phyloP scores from a whole-genome alignment of 2,329 filamentous ascomycete species.

The Aphanoascus verrucosus region DNA sequence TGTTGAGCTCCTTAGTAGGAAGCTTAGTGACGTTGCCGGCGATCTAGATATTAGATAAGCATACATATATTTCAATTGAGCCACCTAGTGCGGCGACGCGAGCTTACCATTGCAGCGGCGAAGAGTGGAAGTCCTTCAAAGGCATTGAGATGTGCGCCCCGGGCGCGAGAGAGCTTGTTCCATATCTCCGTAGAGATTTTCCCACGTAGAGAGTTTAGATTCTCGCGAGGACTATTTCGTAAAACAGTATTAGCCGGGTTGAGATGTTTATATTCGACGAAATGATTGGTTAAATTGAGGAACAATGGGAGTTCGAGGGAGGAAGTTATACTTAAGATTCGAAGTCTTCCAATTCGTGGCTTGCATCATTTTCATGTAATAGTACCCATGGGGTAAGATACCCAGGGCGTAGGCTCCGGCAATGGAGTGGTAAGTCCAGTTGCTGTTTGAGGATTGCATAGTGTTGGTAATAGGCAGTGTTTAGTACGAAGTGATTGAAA shows the following conservation, averaged over 20 bases:
- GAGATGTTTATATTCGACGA: neutral
- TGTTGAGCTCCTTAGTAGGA: conserved; percentile 24
- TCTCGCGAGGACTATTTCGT: conserved; percentile 23
- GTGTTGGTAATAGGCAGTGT: neutral
- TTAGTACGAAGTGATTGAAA: neutral
- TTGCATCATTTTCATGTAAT: conserved; percentile 24
- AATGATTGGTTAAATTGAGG: neutral
- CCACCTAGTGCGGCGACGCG: too few relatives aligned
- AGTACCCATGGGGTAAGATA: conserved; percentile 25
- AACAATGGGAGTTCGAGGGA: neutral
- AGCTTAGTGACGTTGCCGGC: conserved; percentile 27
- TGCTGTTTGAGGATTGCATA: conserved; percentile 16
- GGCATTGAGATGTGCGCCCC: conserved; percentile 28
- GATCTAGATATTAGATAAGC: conserved; percentile 15
- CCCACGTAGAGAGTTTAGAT: conserved; percentile 23
- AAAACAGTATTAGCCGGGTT: neutral
- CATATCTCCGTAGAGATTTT: conserved; percentile 19
- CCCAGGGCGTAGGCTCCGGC: conserved; percentile 25
- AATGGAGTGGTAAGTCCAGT: conserved; percentile 27
- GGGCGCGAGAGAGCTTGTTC: conserved; percentile 21
- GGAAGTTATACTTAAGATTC: conserved; percentile 22
- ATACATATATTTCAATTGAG: too few relatives aligned
- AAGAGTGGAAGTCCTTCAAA: conserved; percentile 28
- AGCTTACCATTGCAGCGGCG: conserved; percentile 26
- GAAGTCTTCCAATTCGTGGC: conserved; percentile 23